These are phyloP conservation scores for Kazachstania sp. DNA, from an alignment of 1,139 yeast genomes.

Conservation along the genomic window DNA sequence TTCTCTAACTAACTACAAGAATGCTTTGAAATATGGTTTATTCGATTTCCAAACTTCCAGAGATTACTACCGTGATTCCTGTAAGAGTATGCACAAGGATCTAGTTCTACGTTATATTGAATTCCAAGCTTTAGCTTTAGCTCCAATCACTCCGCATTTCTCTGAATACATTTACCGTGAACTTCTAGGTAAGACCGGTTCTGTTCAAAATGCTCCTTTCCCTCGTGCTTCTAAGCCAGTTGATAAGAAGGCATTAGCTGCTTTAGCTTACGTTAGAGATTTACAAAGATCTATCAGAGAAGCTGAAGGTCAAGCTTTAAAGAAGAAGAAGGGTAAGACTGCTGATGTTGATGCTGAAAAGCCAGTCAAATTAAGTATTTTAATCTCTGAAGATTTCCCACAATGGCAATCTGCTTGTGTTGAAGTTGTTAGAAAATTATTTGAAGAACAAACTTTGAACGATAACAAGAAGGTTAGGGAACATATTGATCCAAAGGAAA, in stretches of 20 bases:
- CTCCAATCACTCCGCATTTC: constrained; percentile 95
- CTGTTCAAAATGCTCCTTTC: constrained; percentile 70
- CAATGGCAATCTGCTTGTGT: constrained; percentile 92
- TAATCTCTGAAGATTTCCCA: constrained; percentile 77
- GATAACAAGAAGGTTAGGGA: constrained; percentile 55
- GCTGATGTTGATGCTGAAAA: constrained; percentile 61
- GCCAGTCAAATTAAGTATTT: constrained; percentile 67
- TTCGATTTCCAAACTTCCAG: constrained; percentile 93
- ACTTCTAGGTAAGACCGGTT: constrained; percentile 49
- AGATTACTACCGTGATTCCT: constrained; percentile 88
- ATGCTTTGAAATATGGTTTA: constrained; percentile 81
- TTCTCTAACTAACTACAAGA: constrained; percentile 68
- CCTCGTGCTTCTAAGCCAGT: constrained; percentile 66
- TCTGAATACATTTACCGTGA: constrained; percentile 86
- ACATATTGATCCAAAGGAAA: constrained; percentile 58
- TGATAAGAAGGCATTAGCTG: constrained; percentile 51
- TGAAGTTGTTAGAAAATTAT: constrained; percentile 72
- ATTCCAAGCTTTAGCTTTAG: constrained; percentile 70
- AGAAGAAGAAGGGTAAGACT: constrained; percentile 85
- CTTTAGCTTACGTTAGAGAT: constrained; percentile 69
- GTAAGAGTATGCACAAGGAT: constrained; percentile 70
- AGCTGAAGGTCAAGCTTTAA: constrained; percentile 77
- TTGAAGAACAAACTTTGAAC: constrained; percentile 51
- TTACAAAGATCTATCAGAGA: constrained; percentile 83
- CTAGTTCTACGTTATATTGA: constrained; percentile 76